Conservation (phyloP, 2,329 filamentous ascomycete species). For the Colletotrichum tamarilloi region DNA sequence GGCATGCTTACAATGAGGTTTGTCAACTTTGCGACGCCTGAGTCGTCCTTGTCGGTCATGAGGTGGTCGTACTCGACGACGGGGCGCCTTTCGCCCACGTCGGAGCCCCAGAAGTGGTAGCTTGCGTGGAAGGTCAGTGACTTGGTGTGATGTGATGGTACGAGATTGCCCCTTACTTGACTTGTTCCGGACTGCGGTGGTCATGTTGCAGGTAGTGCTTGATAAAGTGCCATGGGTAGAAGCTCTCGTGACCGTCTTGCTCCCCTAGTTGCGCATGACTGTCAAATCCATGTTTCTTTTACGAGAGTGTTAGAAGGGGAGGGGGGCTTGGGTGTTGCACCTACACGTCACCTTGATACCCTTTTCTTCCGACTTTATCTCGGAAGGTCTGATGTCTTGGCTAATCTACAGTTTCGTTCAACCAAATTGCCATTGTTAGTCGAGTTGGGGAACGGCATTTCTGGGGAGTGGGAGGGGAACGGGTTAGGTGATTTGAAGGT, state of each 20-base stretch:
- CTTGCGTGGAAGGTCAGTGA: constrained; percentile 8
- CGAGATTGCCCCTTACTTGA: constrained; percentile 42
- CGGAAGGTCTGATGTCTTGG: constrained; percentile 42
- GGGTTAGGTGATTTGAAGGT: background rate
- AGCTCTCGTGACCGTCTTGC: constrained; percentile 74
- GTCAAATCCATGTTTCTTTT: background rate
- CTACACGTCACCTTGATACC: constrained; percentile 50
- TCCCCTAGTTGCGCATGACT: constrained; percentile 62
- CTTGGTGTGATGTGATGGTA: background rate
- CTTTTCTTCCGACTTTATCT: constrained; percentile 41
- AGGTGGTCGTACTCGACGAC: constrained; percentile 70
- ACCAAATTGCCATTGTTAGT: background rate
- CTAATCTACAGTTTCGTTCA: constrained; percentile 42
- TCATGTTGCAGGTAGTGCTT: constrained; percentile 53
- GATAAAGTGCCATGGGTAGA: constrained; percentile 74
- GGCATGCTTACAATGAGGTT: constrained; percentile 66
- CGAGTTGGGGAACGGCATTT: background rate
- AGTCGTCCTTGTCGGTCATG: constrained; percentile 61
- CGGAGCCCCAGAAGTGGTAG: constrained; percentile 43
- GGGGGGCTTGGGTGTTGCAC: background rate
- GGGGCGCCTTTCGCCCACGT: constrained; percentile 61
- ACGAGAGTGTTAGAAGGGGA: no score
- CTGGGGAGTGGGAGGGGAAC: background rate
- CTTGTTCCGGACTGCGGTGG: constrained; percentile 45
- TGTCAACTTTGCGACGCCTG: constrained; percentile 71